Conservation (phyloP, 306 rosid species). For the Astragalus membranaceus region DNA sequence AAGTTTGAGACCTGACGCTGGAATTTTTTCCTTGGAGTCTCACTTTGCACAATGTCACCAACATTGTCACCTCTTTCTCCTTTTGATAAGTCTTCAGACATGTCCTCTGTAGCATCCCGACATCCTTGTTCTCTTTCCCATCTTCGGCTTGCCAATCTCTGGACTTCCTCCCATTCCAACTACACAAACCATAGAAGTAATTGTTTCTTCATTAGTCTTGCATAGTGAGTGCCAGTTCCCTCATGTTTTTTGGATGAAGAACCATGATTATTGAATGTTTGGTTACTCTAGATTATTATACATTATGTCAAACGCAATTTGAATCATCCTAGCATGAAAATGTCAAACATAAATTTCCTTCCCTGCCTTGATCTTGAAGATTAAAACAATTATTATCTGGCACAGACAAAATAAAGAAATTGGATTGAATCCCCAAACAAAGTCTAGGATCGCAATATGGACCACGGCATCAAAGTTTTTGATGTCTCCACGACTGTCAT, state of each 20-base stretch:
- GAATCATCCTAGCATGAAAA: not conserved
- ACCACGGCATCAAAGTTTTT: too few relatives aligned
- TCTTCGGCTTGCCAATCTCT: slow-evolving; percentile 49
- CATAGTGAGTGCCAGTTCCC: not conserved
- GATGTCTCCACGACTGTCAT: too few relatives aligned
- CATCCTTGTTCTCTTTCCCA: slow-evolving; percentile 85
- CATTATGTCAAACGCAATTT: not conserved
- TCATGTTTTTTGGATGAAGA: not conserved
- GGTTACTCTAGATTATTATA: not conserved
- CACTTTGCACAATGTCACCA: slow-evolving; percentile 40
- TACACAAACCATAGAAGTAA: slow-evolving; percentile 21
- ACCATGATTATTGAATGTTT: too few relatives aligned
- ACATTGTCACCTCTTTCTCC: slow-evolving; percentile 69
- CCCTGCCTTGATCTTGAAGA: not conserved
- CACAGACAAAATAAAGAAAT: not conserved
- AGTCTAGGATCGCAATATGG: too few relatives aligned
- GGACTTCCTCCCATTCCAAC: slow-evolving; percentile 80
- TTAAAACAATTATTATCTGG: not conserved
- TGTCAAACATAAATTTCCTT: not conserved
- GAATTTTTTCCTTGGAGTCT: slow-evolving; percentile 39
- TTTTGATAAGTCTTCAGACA: slow-evolving; percentile 87
- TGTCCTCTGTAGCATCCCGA: slow-evolving; percentile 72
- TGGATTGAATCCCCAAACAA: not conserved
- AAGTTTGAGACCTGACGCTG: slow-evolving; percentile 53
- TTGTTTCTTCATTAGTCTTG: slow-evolving; percentile 7